Conservation (phyloP, 2,329 filamentous ascomycete genomes). For the Cladosporium sp. region DNA sequence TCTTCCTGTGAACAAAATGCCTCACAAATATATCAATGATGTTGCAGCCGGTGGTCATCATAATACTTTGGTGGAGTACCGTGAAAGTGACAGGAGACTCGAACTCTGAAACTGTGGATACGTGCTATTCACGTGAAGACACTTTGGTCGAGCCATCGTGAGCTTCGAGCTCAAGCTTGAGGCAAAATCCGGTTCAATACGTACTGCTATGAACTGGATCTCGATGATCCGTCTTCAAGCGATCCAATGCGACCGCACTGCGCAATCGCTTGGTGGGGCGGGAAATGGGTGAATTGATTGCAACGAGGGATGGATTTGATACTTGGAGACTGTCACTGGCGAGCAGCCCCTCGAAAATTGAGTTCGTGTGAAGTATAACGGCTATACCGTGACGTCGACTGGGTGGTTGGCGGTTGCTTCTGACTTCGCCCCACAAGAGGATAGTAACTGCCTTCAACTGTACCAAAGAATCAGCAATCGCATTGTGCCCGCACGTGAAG, state of each 20-base stretch:
- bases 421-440: not conserved
- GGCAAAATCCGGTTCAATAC: not conserved
- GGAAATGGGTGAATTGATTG: not conserved
- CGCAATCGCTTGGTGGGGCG: not conserved
- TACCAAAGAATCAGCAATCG: not conserved
- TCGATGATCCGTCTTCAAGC: not conserved
- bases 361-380: not conserved
- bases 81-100: not conserved
- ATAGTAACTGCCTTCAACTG: not conserved
- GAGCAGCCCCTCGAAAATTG: not conserved
- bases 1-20: not conserved
- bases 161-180: not conserved
- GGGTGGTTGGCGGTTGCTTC: not conserved
- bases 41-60: not conserved
- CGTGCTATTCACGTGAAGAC: not conserved
- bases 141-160: not conserved
- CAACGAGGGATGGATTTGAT: not conserved
- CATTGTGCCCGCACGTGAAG: not conserved
- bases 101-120: not conserved
- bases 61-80: not conserved
- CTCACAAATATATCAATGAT: not conserved
- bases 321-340: not conserved
- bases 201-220: not conserved
- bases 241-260: not conserved
- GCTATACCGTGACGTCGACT: not conserved